Evolutionary conservation across 805 yeast species (phyloP).

Genomic region (Lachancea dasiensis): DNA sequence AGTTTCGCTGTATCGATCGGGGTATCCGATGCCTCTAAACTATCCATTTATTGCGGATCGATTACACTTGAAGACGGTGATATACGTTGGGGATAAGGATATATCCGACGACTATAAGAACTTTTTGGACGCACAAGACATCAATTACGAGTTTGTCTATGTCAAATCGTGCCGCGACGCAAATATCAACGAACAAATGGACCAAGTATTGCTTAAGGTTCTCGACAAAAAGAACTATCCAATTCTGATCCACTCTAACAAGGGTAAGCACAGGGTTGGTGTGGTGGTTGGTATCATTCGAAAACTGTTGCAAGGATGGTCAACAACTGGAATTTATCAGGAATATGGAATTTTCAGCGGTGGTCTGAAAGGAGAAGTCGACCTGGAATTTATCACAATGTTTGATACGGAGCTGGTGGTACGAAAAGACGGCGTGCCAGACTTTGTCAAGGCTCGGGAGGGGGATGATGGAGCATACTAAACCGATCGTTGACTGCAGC

Average conservation of each 20-base stretch:
- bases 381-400: conserved; percentile 81
- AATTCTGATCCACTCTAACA: conserved; percentile 82
- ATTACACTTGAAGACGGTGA: conserved; percentile 67
- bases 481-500: not conserved
- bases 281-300: conserved; percentile 89
- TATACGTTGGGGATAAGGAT: conserved; percentile 74
- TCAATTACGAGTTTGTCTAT: conserved; percentile 51
- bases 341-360: conserved; percentile 90
- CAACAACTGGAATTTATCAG: conserved; percentile 85
- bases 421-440: conserved; percentile 48
- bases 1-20: conserved; percentile 81
- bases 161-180: conserved; percentile 77
- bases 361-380: conserved; percentile 83
- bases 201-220: conserved; percentile 49
- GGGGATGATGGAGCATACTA: not conserved
- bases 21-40: conserved; percentile 87
- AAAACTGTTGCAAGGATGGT: conserved; percentile 86
- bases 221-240: conserved; percentile 73
- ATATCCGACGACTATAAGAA: conserved; percentile 48
- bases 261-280: conserved; percentile 96
- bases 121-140: conserved; percentile 55
- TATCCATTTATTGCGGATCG: conserved; percentile 66
- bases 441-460: conserved; percentile 41
- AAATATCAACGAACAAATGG: conserved; percentile 51
- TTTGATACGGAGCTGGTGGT: conserved; percentile 59